Conservation (phyloP, 2,329 filamentous ascomycete genomes). For the Canariomyces notabilis region DNA sequence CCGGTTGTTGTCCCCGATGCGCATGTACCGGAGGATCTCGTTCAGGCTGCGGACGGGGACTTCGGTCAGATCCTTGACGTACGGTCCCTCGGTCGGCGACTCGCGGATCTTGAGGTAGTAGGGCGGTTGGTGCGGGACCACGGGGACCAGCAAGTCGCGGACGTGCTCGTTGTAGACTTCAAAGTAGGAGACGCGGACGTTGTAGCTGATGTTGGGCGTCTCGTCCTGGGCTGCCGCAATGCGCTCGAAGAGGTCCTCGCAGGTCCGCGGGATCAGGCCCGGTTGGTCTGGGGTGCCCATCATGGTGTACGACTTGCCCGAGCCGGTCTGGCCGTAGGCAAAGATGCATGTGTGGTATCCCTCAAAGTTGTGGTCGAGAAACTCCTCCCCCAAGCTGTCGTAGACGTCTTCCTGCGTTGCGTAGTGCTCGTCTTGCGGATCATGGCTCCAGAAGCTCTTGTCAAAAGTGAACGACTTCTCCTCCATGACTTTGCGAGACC, state of each 20-base stretch:
- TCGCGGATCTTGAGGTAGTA: slow-evolving; percentile 97
- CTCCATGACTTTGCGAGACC: slow-evolving; percentile 69
- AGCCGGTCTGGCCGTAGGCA: slow-evolving; percentile 95
- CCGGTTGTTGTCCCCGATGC: slow-evolving; percentile 77
- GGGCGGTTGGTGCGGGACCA: slow-evolving; percentile 63
- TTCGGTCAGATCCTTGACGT: slow-evolving; percentile 94
- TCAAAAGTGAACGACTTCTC: slow-evolving; percentile 95
- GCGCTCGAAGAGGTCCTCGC: slow-evolving; percentile 90
- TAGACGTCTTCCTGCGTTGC: slow-evolving; percentile 92
- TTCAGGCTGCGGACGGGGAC: slow-evolving; percentile 80
- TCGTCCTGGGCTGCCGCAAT: slow-evolving; percentile 74
- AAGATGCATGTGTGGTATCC: slow-evolving; percentile 99
- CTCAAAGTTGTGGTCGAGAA: slow-evolving; percentile 98
- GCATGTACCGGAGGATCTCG: slow-evolving; percentile 89
- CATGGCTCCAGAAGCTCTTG: slow-evolving; percentile 96
- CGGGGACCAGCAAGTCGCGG: slow-evolving; percentile 80
- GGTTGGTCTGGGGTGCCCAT: slow-evolving; percentile 86
- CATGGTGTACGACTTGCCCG: slow-evolving; percentile 97
- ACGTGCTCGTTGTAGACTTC: slow-evolving; percentile 99
- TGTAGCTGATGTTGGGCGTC: slow-evolving; percentile 89
- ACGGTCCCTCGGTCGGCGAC: slow-evolving; percentile 89
- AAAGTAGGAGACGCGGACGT: slow-evolving; percentile 96
- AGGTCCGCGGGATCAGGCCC: slow-evolving; percentile 90
- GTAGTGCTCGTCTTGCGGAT: slow-evolving; percentile 74
- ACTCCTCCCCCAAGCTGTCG: slow-evolving; percentile 89